Conservation (phyloP, 495 filamentous ascomycete species). For the Durotheca rogersii region DNA sequence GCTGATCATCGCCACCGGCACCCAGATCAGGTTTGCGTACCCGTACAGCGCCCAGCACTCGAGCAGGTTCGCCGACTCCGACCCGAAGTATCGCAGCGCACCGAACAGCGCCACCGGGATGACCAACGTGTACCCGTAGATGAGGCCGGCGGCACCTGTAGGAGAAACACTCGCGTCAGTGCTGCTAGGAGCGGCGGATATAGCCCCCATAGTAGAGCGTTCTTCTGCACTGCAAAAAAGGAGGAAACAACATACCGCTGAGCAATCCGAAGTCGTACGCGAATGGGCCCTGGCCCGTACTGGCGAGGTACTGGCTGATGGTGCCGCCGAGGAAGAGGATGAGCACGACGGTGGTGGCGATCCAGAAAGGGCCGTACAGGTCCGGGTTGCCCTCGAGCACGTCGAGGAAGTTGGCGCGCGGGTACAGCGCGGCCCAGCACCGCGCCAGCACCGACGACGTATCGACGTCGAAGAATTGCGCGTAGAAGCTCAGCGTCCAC, state of each 20-base stretch:
- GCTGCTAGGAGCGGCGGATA: background rate
- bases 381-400: conserved; percentile 97
- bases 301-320: conserved; percentile 81
- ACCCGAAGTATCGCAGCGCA: conserved; percentile 88
- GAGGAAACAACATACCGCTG: conserved; percentile 50
- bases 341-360: conserved; percentile 94
- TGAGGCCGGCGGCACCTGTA: conserved; percentile 77
- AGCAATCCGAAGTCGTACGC: conserved; percentile 88
- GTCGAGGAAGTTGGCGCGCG: conserved; percentile 91
- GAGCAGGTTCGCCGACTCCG: conserved; percentile 80
- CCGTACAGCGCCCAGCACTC: conserved; percentile 95
- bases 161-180: background rate
- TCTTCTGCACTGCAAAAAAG: background rate
- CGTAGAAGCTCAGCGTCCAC: conserved; percentile 91
- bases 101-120: conserved; percentile 86
- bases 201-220: too few relatives aligned
- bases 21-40: conserved; percentile 94
- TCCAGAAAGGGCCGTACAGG: conserved; percentile 94
- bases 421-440: conserved; percentile 81
- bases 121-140: conserved; percentile 90
- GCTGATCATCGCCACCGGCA: conserved; percentile 86
- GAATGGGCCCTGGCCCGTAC: conserved; percentile 43
- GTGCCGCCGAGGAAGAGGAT: conserved; percentile 95
- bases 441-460: conserved; percentile 81
- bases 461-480: conserved; percentile 97